A percentile compares a stretch with the other conserved stretches of the same genome.
These are phyloP conservation scores for Vanrija pseudolonga DNA, from an alignment of 1,284 basidiomycete species.

Conservation along the genomic window DNA sequence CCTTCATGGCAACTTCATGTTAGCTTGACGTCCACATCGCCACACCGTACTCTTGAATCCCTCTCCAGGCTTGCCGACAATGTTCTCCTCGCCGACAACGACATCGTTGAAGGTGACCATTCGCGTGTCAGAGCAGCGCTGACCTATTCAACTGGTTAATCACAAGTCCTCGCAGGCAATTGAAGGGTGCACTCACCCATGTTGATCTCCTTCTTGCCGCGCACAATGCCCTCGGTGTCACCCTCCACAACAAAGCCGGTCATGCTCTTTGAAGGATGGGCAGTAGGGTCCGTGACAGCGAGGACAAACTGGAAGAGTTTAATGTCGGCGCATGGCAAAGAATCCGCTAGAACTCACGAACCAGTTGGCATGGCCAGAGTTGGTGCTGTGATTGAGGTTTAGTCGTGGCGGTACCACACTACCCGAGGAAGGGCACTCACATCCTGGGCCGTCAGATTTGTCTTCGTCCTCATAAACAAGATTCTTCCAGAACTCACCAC, in stretches of 20 bases:
- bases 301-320: constrained; percentile 51
- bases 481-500: constrained; percentile 45
- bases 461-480: not conserved
- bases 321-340: not conserved
- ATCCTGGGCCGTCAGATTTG: constrained; percentile 25
- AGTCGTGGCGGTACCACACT: not conserved
- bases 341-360: constrained; percentile 28
- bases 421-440: constrained; percentile 17
- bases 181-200: constrained; percentile 49
- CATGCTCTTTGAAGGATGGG: constrained; percentile 53
- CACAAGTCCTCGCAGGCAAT: not conserved
- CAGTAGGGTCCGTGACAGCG: constrained; percentile 53
- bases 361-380: constrained; percentile 55
- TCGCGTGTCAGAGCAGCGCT: constrained; percentile 57
- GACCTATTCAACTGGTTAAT: constrained; percentile 26
- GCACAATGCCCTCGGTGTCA: constrained; percentile 51
- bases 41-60: constrained; percentile 52
- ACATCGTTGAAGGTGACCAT: constrained; percentile 57
- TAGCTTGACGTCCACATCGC: not conserved
- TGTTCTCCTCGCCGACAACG: constrained; percentile 53
- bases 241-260: constrained; percentile 58
- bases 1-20: constrained; percentile 50
- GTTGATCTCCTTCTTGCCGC: constrained; percentile 58
- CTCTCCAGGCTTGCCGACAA: constrained; percentile 55
- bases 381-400: constrained; percentile 44